Evolutionary conservation across 1,284 basidiomycete genomes (phyloP).

Genomic region (Ustilago hordei): DNA sequence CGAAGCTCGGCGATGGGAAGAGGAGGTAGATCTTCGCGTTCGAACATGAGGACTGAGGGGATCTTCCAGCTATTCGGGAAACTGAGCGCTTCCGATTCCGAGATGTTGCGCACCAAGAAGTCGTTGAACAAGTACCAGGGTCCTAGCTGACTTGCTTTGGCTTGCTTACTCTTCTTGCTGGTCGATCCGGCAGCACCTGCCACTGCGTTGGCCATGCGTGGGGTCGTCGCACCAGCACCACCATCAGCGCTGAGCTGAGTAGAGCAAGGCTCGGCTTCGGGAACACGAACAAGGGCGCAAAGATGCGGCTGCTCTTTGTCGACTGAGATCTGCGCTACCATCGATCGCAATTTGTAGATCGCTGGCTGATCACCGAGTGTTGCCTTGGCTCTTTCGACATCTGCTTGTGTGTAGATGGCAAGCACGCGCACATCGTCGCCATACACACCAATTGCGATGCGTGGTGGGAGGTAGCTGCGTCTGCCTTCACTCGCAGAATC

Average conservation of each 20-base stretch:
- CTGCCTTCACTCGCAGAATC: constrained; percentile 21
- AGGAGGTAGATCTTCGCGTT: constrained; percentile 76
- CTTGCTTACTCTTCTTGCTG: constrained; percentile 36
- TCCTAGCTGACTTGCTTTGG: constrained; percentile 30
- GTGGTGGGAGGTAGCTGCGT: constrained; percentile 71
- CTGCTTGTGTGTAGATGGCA: constrained; percentile 34
- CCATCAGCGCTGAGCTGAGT: constrained; percentile 58
- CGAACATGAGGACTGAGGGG: constrained; percentile 87
- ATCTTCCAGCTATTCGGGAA: constrained; percentile 92
- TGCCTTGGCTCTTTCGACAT: constrained; percentile 32
- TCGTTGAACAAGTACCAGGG: constrained; percentile 96
- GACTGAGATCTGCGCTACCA: constrained; percentile 85
- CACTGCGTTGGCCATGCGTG: constrained; percentile 9
- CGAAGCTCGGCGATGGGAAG: constrained; percentile 29
- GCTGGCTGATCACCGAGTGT: constrained; percentile 36
- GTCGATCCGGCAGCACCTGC: constrained; percentile 2
- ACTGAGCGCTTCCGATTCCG: constrained; percentile 85
- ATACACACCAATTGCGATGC: constrained; percentile 49
- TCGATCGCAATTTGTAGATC: constrained; percentile 73
- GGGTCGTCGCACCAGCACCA: constrained; percentile 14
- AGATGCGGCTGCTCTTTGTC: constrained; percentile 85
- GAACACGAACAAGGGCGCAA: constrained; percentile 88
- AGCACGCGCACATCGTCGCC: constrained; percentile 52
- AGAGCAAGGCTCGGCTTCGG: constrained; percentile 70
- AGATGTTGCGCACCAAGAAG: constrained; percentile 86